Evolutionary conservation across 2,329 filamentous ascomycete genomes (phyloP).

Genomic region (Periglandula ipomoeae): DNA sequence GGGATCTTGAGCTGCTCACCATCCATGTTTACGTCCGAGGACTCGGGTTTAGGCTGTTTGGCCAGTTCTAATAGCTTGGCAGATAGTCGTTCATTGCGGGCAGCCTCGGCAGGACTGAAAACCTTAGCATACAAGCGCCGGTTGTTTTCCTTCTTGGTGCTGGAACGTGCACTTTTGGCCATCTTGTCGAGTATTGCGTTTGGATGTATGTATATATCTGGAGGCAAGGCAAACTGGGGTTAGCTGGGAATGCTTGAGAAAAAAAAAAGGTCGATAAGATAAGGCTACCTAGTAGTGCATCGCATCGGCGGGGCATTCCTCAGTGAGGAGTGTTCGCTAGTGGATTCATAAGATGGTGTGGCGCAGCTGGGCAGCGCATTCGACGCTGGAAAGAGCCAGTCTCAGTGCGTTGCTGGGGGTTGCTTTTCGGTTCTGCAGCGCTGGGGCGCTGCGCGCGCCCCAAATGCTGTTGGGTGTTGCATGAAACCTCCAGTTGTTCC

Average conservation of each 20-base stretch:
- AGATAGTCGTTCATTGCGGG: conserved; percentile 72
- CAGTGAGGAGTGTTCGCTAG: no score
- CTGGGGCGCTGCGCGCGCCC: no score
- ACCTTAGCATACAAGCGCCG: conserved; percentile 68
- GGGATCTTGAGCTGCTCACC: conserved; percentile 17
- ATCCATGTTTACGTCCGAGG: conserved; percentile 41
- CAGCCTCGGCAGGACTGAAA: conserved; percentile 74
- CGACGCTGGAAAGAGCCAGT: no score
- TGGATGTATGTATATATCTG: background rate
- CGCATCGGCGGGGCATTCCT: background rate
- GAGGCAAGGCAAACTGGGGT: background rate
- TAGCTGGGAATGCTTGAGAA: background rate
- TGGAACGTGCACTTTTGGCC: conserved; percentile 81
- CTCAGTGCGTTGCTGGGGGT: background rate
- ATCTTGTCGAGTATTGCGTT: conserved; percentile 38
- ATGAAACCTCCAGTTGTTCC: background rate
- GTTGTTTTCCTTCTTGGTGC: conserved; percentile 74
- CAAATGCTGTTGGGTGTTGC: background rate
- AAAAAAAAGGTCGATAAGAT: conserved; percentile 1
- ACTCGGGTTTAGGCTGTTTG: conserved; percentile 61
- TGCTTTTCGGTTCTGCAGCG: background rate
- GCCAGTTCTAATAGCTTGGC: conserved; percentile 78
- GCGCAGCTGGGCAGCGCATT: conserved; percentile 1
- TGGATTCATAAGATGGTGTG: background rate
- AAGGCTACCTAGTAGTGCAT: background rate